These are phyloP conservation scores for Drechslerella coelobrocha DNA, from an alignment of 2,329 filamentous ascomycete species.

Conservation along the genomic window DNA sequence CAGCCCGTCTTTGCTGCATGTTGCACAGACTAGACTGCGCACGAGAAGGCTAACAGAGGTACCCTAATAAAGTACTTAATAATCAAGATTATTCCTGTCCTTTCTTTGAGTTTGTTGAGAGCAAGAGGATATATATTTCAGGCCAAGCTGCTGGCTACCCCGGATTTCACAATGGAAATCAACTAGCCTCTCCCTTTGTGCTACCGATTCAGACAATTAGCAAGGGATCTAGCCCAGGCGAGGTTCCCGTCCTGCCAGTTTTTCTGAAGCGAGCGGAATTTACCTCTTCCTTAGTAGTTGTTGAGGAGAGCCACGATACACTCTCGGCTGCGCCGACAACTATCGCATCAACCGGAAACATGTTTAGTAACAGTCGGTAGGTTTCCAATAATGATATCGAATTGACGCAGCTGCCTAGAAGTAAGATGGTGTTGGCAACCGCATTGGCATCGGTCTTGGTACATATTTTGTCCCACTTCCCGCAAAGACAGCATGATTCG, in stretches of 20 bases:
- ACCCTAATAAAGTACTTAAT: too few relatives aligned
- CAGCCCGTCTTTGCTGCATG: background rate
- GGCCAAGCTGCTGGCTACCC: too few relatives aligned
- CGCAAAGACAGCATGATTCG: background rate
- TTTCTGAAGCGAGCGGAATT: background rate
- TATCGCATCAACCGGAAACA: background rate
- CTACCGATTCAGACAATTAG: conserved; percentile 8
- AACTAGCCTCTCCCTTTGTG: conserved; percentile 10
- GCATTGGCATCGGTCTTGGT: conserved; percentile 6
- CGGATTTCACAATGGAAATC: too few relatives aligned
- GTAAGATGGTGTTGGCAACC: conserved; percentile 2
- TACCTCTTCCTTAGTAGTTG: background rate
- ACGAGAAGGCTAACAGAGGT: too few relatives aligned
- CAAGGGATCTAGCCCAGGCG: background rate
- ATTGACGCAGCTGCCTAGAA: conserved; percentile 35
- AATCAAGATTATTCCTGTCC: too few relatives aligned
- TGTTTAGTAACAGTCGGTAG: conserved; percentile 27
- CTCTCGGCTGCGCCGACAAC: conserved; percentile 10
- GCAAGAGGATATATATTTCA: too few relatives aligned
- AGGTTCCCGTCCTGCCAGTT: background rate
- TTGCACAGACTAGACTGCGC: too few relatives aligned
- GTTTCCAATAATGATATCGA: conserved; percentile 24
- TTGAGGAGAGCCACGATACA: conserved; percentile 5
- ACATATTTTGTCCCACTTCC: background rate
- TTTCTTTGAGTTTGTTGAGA: too few relatives aligned